phyloP scores from a whole-genome alignment of 352 stramenopile species.

The Aphanomyces stellatus region DNA sequence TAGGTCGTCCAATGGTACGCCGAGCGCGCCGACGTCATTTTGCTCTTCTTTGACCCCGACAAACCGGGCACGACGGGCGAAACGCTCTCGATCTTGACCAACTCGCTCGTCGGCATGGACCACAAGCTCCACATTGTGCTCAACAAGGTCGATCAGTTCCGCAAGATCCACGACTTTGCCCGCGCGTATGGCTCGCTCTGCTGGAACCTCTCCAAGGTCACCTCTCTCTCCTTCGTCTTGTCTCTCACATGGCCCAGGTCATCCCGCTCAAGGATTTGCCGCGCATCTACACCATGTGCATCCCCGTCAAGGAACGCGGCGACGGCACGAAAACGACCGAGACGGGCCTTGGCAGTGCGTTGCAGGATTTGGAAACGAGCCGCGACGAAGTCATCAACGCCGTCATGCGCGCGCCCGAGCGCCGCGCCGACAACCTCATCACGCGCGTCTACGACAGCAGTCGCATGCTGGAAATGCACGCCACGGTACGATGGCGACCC shows the following conservation, averaged over 20 bases:
- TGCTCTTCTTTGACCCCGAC: slow-evolving; percentile 99
- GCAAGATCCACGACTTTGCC: slow-evolving; percentile 99
- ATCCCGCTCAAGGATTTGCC: slow-evolving; percentile 99
- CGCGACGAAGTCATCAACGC: slow-evolving; percentile 96
- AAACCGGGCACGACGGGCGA: slow-evolving; percentile 99
- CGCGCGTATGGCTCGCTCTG: slow-evolving; percentile 98
- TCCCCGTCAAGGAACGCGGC: slow-evolving; percentile 78
- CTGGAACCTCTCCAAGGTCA: slow-evolving; percentile 94
- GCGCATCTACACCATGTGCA: slow-evolving; percentile 99
- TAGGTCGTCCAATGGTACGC: slow-evolving; percentile 97
- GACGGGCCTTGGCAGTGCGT: slow-evolving; percentile 43
- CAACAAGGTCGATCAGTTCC: slow-evolving; percentile 99
- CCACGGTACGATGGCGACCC: slow-evolving; percentile 32
- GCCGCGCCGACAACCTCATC: slow-evolving; percentile 99
- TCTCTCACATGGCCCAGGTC: too few relatives aligned
- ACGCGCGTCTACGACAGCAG: slow-evolving; percentile 94
- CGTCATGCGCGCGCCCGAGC: slow-evolving; percentile 94
- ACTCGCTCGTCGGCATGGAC: slow-evolving; percentile 96
- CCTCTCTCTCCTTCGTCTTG: background rate
- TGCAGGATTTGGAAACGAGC: slow-evolving; percentile 94
- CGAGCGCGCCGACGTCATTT: slow-evolving; percentile 97
- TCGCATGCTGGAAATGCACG: slow-evolving; percentile 93
- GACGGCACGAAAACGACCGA: slow-evolving; percentile 36
- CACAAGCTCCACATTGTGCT: slow-evolving; percentile 99
- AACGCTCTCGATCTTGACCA: slow-evolving; percentile 96